Base-by-base conservation (phyloP, 768 basidiomycete species). In the Lentinula guzmanii region DNA sequence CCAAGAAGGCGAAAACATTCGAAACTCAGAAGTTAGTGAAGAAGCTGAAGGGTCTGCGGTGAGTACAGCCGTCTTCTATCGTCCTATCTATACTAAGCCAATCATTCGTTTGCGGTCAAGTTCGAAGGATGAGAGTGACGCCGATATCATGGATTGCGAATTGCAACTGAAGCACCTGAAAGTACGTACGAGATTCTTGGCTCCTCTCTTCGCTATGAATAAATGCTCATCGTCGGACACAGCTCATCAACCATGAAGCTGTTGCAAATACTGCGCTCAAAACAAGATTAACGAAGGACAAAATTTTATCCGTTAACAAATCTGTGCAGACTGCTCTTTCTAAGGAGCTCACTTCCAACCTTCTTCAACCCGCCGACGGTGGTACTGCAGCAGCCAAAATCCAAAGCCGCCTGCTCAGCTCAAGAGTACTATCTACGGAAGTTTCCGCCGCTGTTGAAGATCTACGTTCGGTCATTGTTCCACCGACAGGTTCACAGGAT, bases 1-100 rank as follows among this genome's bases (percentile, higher is more conserved):
- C 88, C 33, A 95, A 93, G 76, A 91, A 89, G 68, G 88, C 89
- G 9, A 91, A 86, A 70, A 74, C 82, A 0, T 90, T 91, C 63
- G 94, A 96, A 75, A 84, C 83, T 0, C 90, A 88, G 71, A 90
- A 88, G 70, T 72, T 89, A n/a, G 81, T 94, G 61, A 95, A 93
- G 77, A 86, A 84, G 72, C 74, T 95, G 33, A 93, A 90, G 71
- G 80, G 77, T 28, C 71, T 87, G 33, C 76, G 89, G 90, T 90
- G 64, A 55, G 76, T 60, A 15, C 50, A 16, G 11, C 4, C 50
- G n/a, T 11, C 13, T 45, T 52, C 33, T n/a, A 57, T 10, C 7
- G 21, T 6, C 9, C 51, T 28, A 63, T 41, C 5, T 43, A 33
- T 24, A 45, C 34, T 7, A 13, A 39, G 9, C 13, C 11, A 7